These are phyloP conservation scores for Phytophthora pisi DNA, from an alignment of 352 stramenopile genomes.

Conservation along the genomic window DNA sequence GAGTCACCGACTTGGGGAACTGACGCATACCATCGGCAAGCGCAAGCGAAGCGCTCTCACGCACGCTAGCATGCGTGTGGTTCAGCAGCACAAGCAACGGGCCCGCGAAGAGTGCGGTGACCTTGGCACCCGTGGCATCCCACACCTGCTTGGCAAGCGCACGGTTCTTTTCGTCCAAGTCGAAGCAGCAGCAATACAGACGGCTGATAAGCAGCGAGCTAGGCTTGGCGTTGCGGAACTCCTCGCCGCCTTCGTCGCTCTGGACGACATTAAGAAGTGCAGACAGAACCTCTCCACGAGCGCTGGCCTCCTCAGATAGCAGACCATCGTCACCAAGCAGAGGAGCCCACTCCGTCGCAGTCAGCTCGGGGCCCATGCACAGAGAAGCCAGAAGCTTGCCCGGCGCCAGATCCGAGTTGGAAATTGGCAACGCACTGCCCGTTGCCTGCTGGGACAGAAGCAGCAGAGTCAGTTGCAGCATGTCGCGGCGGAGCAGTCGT, in stretches of 20 bases:
- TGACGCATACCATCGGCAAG: slow-evolving; percentile 84
- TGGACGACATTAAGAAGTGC: slow-evolving; percentile 67
- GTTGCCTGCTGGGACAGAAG: slow-evolving; percentile 64
- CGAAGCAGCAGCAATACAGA: slow-evolving; percentile 73
- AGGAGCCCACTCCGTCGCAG: slow-evolving; percentile 64
- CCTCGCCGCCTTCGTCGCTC: slow-evolving; percentile 55
- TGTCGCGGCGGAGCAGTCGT: slow-evolving; percentile 71
- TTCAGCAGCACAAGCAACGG: slow-evolving; percentile 75
- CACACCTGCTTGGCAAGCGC: slow-evolving; percentile 69
- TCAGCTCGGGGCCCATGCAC: slow-evolving; percentile 63
- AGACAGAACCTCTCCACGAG: slow-evolving; percentile 63
- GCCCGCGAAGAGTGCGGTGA: slow-evolving; percentile 69
- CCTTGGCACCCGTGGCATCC: slow-evolving; percentile 50
- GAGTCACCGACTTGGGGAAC: slow-evolving; percentile 76
- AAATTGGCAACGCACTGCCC: slow-evolving; percentile 60
- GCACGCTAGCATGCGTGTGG: slow-evolving; percentile 76
- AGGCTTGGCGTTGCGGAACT: slow-evolving; percentile 41
- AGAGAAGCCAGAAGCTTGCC: slow-evolving; percentile 62
- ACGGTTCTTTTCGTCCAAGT: slow-evolving; percentile 63
- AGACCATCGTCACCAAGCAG: slow-evolving; percentile 74
- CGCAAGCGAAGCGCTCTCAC: slow-evolving; percentile 75
- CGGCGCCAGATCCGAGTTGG: slow-evolving; percentile 65
- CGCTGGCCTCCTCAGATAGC: slow-evolving; percentile 61
- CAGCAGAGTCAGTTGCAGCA: slow-evolving; percentile 74
- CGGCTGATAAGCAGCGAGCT: slow-evolving; percentile 63